Evolutionary conservation across 2,329 filamentous ascomycete genomes (phyloP), one percentile per base, ranked within the genome.

Genomic region (Penicillium sp.): DNA sequence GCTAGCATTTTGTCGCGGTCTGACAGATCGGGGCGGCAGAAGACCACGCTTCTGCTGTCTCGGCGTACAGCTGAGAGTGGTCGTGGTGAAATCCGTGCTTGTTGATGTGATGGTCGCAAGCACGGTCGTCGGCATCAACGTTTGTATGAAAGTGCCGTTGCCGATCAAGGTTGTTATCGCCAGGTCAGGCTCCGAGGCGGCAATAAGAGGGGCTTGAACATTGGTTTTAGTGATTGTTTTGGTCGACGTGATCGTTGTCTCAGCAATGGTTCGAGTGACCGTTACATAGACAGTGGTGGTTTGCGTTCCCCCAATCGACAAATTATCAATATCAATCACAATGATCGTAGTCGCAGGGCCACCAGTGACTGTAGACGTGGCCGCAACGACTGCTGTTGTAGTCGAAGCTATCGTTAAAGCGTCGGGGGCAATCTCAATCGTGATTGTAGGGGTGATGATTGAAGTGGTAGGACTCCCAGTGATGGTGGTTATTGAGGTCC

Each of bases 41-140:
- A 47, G 9, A 6, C 45, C 45, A 32, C 45, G 38, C 27, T 47
- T 47, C 9, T 12, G 26, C 34, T 36, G 25, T 33, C 29, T 43
- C 6, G 39, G 5, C 9, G 18, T 4, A 11, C 45, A 47, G 5
- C 12, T 42, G 12, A 47, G 32, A 29, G 39, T 42, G 7, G 45
- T 42, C 5, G 45, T 47, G 7, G 13, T 18, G 8, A 24, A n/a
- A 32, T 43, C 26, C 4, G 39, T 47, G 3, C 27, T 6, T 4
- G 26, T 37, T 41, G 13, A 13, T 25, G 33, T 43, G 4, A 9
- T 12, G 25, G 33, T 42, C n/a, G 33, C 36, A 29, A 27, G 11
- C 9, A 47, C 13, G 4, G 39, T 47, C 9, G 33, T 42, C 5
- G 32, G 33, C 18, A 37, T 26, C 25, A 29, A 9, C 2, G 33